These are phyloP conservation scores for Ochromonas danica DNA, from an alignment of 108 stramenopile genomes.

Conservation along the genomic window DNA sequence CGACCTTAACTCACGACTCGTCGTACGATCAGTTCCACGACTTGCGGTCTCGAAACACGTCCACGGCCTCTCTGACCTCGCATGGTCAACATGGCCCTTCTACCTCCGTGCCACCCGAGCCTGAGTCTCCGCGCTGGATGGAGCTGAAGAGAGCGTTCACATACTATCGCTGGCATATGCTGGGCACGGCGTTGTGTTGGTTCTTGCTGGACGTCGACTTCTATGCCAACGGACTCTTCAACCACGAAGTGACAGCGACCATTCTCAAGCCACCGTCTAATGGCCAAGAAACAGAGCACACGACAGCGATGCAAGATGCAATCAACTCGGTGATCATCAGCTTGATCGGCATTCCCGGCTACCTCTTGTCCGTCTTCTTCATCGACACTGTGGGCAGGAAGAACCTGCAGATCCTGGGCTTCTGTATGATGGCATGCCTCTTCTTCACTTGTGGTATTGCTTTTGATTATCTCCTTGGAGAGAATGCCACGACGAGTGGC, in stretches of 20 bases:
- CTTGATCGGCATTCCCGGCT: slow-evolving; percentile 54
- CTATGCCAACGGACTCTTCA: slow-evolving; percentile 55
- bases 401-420: slow-evolving; percentile 56
- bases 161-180: slow-evolving; percentile 26
- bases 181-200: slow-evolving; percentile 63
- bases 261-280: not conserved
- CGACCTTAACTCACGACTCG: not conserved
- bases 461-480: not conserved
- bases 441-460: slow-evolving; percentile 36
- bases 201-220: slow-evolving; percentile 62
- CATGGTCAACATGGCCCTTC: too few relatives aligned
- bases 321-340: slow-evolving; percentile 37
- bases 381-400: slow-evolving; percentile 53
- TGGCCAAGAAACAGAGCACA: slow-evolving; percentile 19
- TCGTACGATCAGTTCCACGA: too few relatives aligned
- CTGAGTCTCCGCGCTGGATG: not conserved
- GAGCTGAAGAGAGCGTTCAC: not conserved
- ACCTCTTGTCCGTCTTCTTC: slow-evolving; percentile 51
- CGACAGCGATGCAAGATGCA: slow-evolving; percentile 39
- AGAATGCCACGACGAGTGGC: not conserved
- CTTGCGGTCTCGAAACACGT: too few relatives aligned
- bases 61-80: too few relatives aligned
- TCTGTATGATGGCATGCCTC: slow-evolving; percentile 32
- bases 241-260: slow-evolving; percentile 27
- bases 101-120: not conserved